Conservation (phyloP, 1,284 basidiomycete genomes). For the Omphalotus olearius region DNA sequence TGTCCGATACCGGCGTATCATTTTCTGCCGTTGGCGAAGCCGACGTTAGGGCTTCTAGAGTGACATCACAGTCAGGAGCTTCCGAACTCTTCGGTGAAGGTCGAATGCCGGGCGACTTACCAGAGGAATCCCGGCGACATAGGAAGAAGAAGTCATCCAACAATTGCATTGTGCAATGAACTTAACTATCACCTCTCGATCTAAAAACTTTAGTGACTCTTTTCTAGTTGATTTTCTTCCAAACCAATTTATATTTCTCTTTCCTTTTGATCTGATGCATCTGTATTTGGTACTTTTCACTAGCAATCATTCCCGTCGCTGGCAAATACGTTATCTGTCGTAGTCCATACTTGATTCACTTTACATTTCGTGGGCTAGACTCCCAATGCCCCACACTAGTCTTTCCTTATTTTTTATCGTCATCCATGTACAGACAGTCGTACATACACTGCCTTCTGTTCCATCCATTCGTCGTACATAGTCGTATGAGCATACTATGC, state of each 20-base stretch:
- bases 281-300: slow-evolving; percentile 8
- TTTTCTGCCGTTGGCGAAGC: slow-evolving; percentile 14
- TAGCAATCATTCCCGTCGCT: slow-evolving; percentile 6
- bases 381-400: background rate
- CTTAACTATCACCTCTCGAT: background rate
- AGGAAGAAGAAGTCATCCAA: slow-evolving; percentile 40
- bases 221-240: slow-evolving; percentile 1
- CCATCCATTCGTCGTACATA: too few species aligned
- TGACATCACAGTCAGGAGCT: slow-evolving; percentile 21
- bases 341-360: background rate
- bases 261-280: slow-evolving; percentile 4
- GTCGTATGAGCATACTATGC: too few species aligned
- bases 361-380: slow-evolving; percentile 2
- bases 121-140: slow-evolving; percentile 25
- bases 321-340: background rate
- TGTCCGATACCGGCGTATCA: slow-evolving; percentile 17
- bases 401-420: background rate
- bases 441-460: background rate
- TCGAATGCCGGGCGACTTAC: slow-evolving; percentile 30
- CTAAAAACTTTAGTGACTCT: background rate
- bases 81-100: slow-evolving; percentile 23
- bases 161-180: slow-evolving; percentile 40
- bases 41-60: slow-evolving; percentile 21
- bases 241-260: background rate
- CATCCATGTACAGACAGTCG: background rate